Evolutionary conservation across 2,329 filamentous ascomycete species (phyloP).

Genomic region (Teratosphaeria zuluensis): DNA sequence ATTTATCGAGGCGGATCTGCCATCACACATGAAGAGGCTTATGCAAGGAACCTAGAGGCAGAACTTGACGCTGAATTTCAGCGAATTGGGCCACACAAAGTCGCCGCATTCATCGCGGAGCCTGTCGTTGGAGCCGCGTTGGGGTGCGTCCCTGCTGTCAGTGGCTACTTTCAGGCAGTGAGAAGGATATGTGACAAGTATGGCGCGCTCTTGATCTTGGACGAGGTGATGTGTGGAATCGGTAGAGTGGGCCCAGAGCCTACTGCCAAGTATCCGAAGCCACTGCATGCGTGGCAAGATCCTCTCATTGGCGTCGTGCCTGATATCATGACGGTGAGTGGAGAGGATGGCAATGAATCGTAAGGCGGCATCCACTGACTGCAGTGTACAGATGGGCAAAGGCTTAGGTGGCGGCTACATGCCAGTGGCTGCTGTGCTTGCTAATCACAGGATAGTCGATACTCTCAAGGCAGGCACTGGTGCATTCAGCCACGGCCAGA

Average conservation of each 20-base stretch:
- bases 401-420: constrained; percentile 55
- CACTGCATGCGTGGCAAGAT: constrained; percentile 53
- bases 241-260: constrained; percentile 44
- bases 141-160: constrained; percentile 56
- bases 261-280: constrained; percentile 17
- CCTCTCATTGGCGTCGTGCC: constrained; percentile 43
- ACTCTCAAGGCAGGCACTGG: constrained; percentile 36
- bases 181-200: constrained; percentile 59
- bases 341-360: neutral
- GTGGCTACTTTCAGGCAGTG: constrained; percentile 62
- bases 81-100: constrained; percentile 51
- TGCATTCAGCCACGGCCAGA: constrained; percentile 51
- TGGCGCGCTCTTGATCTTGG: constrained; percentile 65
- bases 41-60: constrained; percentile 49
- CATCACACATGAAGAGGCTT: constrained; percentile 42
- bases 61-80: constrained; percentile 62
- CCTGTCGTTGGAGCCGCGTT: constrained; percentile 62
- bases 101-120: constrained; percentile 65
- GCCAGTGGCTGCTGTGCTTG: constrained; percentile 51
- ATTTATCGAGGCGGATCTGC: constrained; percentile 48
- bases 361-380: neutral
- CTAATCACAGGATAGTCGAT: constrained; percentile 43
- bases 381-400: constrained; percentile 45
- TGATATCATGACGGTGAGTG: constrained; percentile 48
- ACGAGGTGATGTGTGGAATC: constrained; percentile 67